These are phyloP conservation scores for Kwoniella shivajii DNA, from an alignment of 1,284 basidiomycete species.

Conservation along the genomic window DNA sequence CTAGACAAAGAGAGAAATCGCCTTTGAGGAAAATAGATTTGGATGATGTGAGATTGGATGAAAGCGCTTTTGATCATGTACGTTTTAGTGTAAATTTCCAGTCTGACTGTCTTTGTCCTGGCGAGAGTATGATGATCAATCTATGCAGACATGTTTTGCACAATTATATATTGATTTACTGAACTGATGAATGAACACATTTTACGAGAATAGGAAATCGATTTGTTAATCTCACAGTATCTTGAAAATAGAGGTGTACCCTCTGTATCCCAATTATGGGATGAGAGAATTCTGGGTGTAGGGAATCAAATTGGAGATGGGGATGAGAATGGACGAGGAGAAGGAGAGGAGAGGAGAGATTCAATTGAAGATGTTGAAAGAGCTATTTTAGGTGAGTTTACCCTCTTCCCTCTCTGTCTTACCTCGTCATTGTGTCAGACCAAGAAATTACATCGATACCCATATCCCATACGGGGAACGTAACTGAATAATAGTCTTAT, in stretches of 20 bases:
- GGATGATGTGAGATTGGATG: constrained; percentile 19
- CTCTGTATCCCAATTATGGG: constrained; percentile 48
- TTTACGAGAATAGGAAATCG: constrained; percentile 52
- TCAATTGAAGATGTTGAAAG: constrained; percentile 53
- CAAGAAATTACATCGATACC: neutral
- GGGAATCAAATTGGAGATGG: too few relatives aligned
- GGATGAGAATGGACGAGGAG: constrained; percentile 3
- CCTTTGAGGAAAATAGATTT: constrained; percentile 10
- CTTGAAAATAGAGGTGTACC: constrained; percentile 53
- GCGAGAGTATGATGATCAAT: too few relatives aligned
- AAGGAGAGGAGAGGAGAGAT: constrained; percentile 41
- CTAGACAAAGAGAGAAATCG: constrained; percentile 16
- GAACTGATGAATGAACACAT: neutral
- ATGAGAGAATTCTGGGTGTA: constrained; percentile 47
- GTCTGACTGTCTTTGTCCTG: too few relatives aligned
- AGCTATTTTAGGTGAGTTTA: constrained; percentile 49
- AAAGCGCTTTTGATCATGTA: constrained; percentile 14
- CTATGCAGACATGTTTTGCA: neutral
- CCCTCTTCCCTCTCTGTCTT: too few relatives aligned
- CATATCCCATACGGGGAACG: neutral
- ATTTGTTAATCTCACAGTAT: constrained; percentile 54
- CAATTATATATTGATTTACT: neutral
- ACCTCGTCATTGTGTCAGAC: too few relatives aligned
- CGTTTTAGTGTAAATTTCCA: too few relatives aligned
- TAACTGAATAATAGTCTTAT: neutral